A percentile compares a stretch with the other conserved stretches of the same genome.
Evolutionary conservation across 2,329 filamentous ascomycete genomes (phyloP).

Genomic region (Exophiala spinifera): DNA sequence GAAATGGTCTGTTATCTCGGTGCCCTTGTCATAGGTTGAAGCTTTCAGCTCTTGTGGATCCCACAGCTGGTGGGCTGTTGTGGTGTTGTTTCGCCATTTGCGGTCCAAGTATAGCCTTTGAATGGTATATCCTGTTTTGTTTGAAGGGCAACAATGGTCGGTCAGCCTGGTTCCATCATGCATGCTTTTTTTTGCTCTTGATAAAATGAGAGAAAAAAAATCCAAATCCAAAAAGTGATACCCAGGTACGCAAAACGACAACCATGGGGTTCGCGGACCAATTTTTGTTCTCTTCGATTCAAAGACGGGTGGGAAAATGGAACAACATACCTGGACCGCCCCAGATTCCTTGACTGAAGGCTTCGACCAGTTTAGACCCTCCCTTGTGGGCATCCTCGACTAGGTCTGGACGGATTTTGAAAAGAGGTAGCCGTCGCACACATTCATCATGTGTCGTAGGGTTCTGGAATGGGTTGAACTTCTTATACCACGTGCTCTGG

Average conservation of each 20-base stretch:
- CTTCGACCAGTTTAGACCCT: slow-evolving; percentile 55
- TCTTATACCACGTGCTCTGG: slow-evolving; percentile 54
- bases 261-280: background rate
- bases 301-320: too few species aligned
- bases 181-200: too few species aligned
- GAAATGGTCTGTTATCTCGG: slow-evolving; percentile 67
- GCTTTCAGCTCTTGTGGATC: slow-evolving; percentile 51
- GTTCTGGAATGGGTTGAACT: slow-evolving; percentile 62
- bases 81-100: slow-evolving; percentile 27
- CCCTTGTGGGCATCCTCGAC: slow-evolving; percentile 52
- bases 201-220: too few species aligned
- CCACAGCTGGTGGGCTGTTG: slow-evolving; percentile 58
- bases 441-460: slow-evolving; percentile 63
- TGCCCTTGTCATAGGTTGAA: slow-evolving; percentile 61
- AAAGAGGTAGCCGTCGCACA: slow-evolving; percentile 60
- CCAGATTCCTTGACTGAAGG: slow-evolving; percentile 67
- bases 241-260: too few species aligned
- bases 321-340: slow-evolving; percentile 27
- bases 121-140: slow-evolving; percentile 47
- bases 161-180: too few species aligned
- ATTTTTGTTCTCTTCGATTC: background rate
- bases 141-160: too few species aligned
- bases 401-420: slow-evolving; percentile 63
- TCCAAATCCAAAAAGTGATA: too few species aligned
- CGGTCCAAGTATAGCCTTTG: slow-evolving; percentile 22